Evolutionary conservation across 2,329 filamentous ascomycete species (phyloP).

Genomic region (Claviceps pazoutovae): DNA sequence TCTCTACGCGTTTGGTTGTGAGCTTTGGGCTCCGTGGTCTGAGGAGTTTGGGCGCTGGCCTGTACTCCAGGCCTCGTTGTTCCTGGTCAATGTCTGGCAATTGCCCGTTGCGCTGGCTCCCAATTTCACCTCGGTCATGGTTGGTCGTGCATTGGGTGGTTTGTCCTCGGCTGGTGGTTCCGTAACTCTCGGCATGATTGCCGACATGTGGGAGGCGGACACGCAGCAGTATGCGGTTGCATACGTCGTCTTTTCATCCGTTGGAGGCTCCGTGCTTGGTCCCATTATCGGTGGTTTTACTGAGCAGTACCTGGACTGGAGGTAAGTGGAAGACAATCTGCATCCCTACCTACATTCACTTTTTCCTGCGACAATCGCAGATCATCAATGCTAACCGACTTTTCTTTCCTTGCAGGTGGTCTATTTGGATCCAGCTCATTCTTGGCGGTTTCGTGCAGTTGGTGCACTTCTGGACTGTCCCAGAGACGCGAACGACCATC

Average conservation of each 20-base stretch:
- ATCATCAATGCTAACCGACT: not conserved
- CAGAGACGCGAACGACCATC: constrained; percentile 63
- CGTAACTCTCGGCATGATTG: constrained; percentile 62
- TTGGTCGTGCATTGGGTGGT: constrained; percentile 56
- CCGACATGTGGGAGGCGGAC: constrained; percentile 58
- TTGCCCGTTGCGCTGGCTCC: constrained; percentile 57
- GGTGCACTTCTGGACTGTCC: constrained; percentile 54
- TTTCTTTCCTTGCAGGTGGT: constrained; percentile 28
- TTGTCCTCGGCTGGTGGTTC: constrained; percentile 59
- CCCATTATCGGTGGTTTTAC: constrained; percentile 70
- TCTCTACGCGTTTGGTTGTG: constrained; percentile 72
- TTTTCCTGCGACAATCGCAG: not conserved
- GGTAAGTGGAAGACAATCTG: constrained; percentile 21
- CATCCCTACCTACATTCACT: too few relatives aligned
- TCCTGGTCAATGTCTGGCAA: constrained; percentile 67
- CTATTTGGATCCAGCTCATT: constrained; percentile 76
- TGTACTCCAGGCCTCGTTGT: constrained; percentile 57
- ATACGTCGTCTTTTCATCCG: constrained; percentile 66
- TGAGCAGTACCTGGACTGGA: constrained; percentile 53
- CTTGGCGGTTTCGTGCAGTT: constrained; percentile 57
- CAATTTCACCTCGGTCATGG: constrained; percentile 58
- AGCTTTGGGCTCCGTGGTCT: constrained; percentile 78
- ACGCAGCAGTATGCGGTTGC: constrained; percentile 63
- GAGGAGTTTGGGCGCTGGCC: constrained; percentile 71
- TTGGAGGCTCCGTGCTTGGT: constrained; percentile 62